Base-by-base conservation (phyloP, 352 stramenopile genomes). In the Globisporangium camurandrum region DNA sequence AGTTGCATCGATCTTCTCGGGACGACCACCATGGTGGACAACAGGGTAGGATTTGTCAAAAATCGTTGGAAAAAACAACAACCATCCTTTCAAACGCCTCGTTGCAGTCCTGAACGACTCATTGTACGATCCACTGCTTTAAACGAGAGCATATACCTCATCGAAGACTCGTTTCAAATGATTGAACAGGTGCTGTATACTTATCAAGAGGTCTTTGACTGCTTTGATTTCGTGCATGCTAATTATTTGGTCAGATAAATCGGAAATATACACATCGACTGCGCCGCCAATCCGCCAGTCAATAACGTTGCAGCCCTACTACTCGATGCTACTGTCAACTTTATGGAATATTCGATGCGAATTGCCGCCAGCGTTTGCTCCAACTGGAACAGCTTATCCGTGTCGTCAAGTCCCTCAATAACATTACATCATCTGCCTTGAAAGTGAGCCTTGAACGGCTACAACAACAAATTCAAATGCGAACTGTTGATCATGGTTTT, bases 181-280 rank as follows among this genome's bases (percentile, higher is more conserved):
- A 53, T 30, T 14, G 61, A 19, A 55, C 19, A 27, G 4, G 45
- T 37, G 12, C 40, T 19, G 12, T 49, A 7, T 17, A 61, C 27
- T 9, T 67, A 47, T 17, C 46, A 16, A 11, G 24, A 54, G 6
- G 49, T 41, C 6, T 47, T 28, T 2, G 49, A 56, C 45, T 58
- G 38, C 39, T 69, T 67, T 12, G 20, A 36, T 9, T 71, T 66
- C 14, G 11, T 26, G 19, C 61, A 71, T 1, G 43, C 51, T 0
- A 51, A 58, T 4, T 56, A 46, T 1, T 58, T 42, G 12, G 31
- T 27, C 1, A 67, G 9, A 7, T 53, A 49, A 1, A 71, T 42
- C 4, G 58, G 62, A 45, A 68, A 64, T 19, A 52, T 53, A 22
- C 75, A 73, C 19, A 38, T 63, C 1, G 56, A 75, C 23, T 71